phyloP scores from a whole-genome alignment of 2,329 filamentous ascomycete genomes.

The Colletotrichum higginsianum region DNA sequence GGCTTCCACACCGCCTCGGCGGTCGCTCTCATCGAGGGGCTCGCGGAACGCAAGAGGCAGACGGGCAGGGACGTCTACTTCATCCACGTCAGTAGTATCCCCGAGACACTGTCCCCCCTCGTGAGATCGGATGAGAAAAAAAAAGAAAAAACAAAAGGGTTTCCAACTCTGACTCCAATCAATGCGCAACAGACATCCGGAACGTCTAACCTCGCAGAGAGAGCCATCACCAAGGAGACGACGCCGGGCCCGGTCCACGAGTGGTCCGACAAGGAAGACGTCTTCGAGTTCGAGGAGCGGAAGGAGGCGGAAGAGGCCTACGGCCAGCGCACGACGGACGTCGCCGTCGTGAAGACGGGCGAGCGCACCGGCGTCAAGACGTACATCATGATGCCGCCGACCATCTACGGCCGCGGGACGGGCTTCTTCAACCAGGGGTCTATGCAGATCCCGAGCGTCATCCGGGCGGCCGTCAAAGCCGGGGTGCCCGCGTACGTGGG shows the following conservation, averaged over 20 bases:
- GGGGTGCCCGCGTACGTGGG: conserved; percentile 49
- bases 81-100: conserved; percentile 53
- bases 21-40: conserved; percentile 58
- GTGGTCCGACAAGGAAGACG: conserved; percentile 61
- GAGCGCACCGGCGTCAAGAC: conserved; percentile 58
- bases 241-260: conserved; percentile 41
- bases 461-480: conserved; percentile 49
- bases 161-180: too few relatives aligned
- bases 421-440: conserved; percentile 58
- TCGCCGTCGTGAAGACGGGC: conserved; percentile 58
- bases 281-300: conserved; percentile 58
- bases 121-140: too few relatives aligned
- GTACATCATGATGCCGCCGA: conserved; percentile 61
- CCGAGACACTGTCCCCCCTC: neutral
- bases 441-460: conserved; percentile 56
- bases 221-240: conserved; percentile 53
- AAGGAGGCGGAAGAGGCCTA: conserved; percentile 56
- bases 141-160: too few relatives aligned
- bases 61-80: conserved; percentile 55
- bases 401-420: conserved; percentile 62
- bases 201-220: conserved; percentile 60
- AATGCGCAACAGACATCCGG: conserved; percentile 53
- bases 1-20: conserved; percentile 56
- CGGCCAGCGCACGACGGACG: conserved; percentile 60
- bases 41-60: conserved; percentile 54